These are phyloP conservation scores for Entonaema liquescens DNA, from an alignment of 495 filamentous ascomycete genomes.

Conservation along the genomic window DNA sequence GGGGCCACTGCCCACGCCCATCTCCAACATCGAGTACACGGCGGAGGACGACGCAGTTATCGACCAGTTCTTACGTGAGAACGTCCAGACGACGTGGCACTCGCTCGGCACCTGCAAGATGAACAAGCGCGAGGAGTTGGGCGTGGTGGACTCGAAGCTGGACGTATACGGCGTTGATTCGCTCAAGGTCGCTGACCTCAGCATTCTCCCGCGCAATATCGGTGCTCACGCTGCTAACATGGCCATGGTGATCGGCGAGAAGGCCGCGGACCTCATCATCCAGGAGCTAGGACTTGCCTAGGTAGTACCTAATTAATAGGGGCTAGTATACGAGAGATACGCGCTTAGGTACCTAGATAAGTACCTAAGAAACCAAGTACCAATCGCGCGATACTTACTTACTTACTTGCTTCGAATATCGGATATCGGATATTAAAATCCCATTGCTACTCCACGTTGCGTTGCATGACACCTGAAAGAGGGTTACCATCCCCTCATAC, in stretches of 20 bases:
- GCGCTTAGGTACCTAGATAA: not conserved
- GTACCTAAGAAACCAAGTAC: too few relatives aligned
- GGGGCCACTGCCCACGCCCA: not conserved
- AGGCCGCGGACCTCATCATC: not conserved
- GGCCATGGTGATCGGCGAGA: not conserved
- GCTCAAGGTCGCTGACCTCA: not conserved
- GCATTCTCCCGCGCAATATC: not conserved
- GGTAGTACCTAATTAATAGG: not conserved
- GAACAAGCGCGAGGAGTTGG: slow-evolving; percentile 43
- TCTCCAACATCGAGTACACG: not conserved
- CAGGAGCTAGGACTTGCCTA: not conserved
- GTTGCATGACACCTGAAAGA: too few relatives aligned
- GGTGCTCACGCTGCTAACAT: not conserved
- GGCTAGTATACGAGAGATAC: too few relatives aligned
- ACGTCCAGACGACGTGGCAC: slow-evolving; percentile 59
- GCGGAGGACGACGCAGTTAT: slow-evolving; percentile 60
- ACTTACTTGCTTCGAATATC: too few relatives aligned
- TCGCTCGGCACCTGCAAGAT: slow-evolving; percentile 58
- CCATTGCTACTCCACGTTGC: too few relatives aligned
- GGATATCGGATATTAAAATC: too few relatives aligned
- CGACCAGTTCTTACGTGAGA: slow-evolving; percentile 53
- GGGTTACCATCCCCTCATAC: too few relatives aligned
- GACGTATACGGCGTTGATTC: not conserved
- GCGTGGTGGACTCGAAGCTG: not conserved
- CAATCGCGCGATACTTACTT: too few relatives aligned